phyloP scores from a whole-genome alignment of 176 grass and related monocot genomes.

The Hordeum marinum region DNA sequence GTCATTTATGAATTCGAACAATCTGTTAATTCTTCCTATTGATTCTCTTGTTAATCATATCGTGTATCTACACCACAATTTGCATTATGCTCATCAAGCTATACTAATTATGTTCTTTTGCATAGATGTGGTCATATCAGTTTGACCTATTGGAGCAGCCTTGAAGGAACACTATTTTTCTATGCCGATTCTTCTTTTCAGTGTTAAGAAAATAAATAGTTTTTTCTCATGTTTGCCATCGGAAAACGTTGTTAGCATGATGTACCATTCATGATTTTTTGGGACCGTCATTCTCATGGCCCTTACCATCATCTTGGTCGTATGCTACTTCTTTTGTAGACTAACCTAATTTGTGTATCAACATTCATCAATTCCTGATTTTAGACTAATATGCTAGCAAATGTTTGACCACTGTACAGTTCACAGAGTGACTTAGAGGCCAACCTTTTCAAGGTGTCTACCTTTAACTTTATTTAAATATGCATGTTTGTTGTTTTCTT shows the following conservation, averaged over 20 bases:
- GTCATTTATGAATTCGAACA: not conserved
- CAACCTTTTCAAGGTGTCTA: constrained; percentile 90
- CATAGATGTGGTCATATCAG: not conserved
- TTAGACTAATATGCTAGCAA: not conserved
- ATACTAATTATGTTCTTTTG: not conserved
- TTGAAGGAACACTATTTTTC: not conserved
- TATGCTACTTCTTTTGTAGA: not conserved
- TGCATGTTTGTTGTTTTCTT: not conserved
- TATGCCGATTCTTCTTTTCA: not conserved
- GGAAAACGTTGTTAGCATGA: not conserved
- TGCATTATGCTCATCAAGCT: not conserved
- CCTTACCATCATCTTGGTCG: not conserved
- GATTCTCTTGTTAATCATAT: not conserved
- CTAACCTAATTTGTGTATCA: not conserved
- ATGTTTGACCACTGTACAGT: constrained; percentile 41
- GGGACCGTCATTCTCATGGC: not conserved
- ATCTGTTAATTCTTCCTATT: not conserved
- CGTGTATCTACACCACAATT: not conserved
- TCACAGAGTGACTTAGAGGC: constrained; percentile 95
- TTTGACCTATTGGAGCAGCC: not conserved
- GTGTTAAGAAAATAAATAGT: not conserved
- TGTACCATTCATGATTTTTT: not conserved
- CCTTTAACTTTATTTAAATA: not conserved
- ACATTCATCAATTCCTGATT: not conserved
- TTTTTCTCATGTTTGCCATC: not conserved